Percentiles rank a stretch among this genome's conserved stretches.
Conservation (phyloP, 2,329 filamentous ascomycete species). For the Cytospora paraplurivora region DNA sequence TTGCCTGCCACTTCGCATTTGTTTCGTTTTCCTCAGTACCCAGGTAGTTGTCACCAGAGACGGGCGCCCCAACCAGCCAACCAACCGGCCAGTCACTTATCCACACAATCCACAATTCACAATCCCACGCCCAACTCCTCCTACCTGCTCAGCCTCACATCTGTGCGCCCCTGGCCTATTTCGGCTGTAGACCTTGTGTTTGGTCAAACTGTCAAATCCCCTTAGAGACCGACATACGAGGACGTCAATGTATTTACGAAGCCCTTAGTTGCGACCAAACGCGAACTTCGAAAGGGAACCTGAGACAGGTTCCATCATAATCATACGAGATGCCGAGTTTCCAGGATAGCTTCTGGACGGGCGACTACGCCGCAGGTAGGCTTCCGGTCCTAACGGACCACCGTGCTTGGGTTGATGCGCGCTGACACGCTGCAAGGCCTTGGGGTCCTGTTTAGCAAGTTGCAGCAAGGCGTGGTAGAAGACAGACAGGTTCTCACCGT, state of each 20-base stretch:
- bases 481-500: conserved; percentile 93
- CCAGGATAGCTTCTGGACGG: conserved; percentile 96
- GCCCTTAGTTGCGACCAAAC: conserved; percentile 28
- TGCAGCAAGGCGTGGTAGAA: conserved; percentile 93
- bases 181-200: conserved; percentile 8
- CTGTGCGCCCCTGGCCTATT: conserved; percentile 16
- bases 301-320: conserved; percentile 25
- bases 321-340: conserved; percentile 75
- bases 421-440: conserved; percentile 57
- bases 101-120: conserved; percentile 12
- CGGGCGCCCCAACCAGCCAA: conserved; percentile 11
- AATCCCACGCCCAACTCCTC: conserved; percentile 14
- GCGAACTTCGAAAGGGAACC: conserved; percentile 18
- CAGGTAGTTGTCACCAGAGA: neutral
- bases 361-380: conserved; percentile 91
- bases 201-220: conserved; percentile 4
- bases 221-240: conserved; percentile 6
- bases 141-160: conserved; percentile 26
- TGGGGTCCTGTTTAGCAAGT: conserved; percentile 91
- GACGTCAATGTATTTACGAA: conserved; percentile 25
- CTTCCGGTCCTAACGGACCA: conserved; percentile 15
- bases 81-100: conserved; percentile 22
- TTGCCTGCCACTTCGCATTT: neutral
- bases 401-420: conserved; percentile 24
- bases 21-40: conserved; percentile 4